Conservation (phyloP, 2,329 filamentous ascomycete species). For the Colletotrichum lupini region DNA sequence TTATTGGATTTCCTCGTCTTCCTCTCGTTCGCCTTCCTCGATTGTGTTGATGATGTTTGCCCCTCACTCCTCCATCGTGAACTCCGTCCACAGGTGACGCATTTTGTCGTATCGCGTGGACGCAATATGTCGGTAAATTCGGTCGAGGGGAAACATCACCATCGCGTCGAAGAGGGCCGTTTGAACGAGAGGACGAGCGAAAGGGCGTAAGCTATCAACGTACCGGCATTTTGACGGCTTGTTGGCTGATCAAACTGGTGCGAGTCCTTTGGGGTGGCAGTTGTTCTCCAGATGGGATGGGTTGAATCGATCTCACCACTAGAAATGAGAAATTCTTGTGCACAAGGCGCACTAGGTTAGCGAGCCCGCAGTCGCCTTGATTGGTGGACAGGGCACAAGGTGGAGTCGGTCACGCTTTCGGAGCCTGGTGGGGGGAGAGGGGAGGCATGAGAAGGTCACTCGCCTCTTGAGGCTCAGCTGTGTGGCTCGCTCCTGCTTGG, state of each 20-base stretch:
- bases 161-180: constrained; percentile 4
- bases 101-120: not conserved
- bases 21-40: not conserved
- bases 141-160: constrained; percentile 19
- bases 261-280: constrained; percentile 42
- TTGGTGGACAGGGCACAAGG: constrained; percentile 30
- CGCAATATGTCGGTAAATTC: not conserved
- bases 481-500: not conserved
- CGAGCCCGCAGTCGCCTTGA: constrained; percentile 34
- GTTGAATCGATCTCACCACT: not conserved
- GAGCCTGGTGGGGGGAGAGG: not conserved
- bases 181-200: not conserved
- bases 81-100: not conserved
- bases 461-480: constrained; percentile 6
- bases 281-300: constrained; percentile 31
- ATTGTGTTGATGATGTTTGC: constrained; percentile 27
- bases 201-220: constrained; percentile 29
- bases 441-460: not conserved
- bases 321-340: constrained; percentile 32
- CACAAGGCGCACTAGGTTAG: constrained; percentile 29
- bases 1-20: not conserved
- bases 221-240: constrained; percentile 56
- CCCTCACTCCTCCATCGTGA: constrained; percentile 3
- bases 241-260: constrained; percentile 47
- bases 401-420: constrained; percentile 33